Conservation (phyloP, 1,139 yeast genomes). For the Yamadazyma pseudoaaseri region DNA sequence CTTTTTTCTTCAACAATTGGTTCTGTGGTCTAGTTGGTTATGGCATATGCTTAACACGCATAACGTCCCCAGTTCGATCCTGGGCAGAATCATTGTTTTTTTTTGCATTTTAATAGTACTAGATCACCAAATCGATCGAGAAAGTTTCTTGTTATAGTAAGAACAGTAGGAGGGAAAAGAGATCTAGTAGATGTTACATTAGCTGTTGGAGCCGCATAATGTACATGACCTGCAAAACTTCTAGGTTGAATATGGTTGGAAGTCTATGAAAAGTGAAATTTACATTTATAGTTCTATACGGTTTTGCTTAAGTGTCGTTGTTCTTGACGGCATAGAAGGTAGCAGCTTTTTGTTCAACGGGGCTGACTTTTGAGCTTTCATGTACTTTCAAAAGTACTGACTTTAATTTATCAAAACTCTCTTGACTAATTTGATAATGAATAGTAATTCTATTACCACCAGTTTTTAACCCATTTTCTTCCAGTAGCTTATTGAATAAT, state of each 20-base stretch:
- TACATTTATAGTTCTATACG: no score
- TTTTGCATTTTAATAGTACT: slow-evolving; percentile 35
- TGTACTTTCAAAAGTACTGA: slow-evolving; percentile 57
- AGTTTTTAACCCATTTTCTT: slow-evolving; percentile 60
- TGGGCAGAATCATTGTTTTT: slow-evolving; percentile 82
- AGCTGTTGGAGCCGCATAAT: slow-evolving; percentile 69
- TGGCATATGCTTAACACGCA: slow-evolving; percentile 99
- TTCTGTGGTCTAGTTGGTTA: slow-evolving; percentile 93
- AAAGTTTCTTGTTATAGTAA: slow-evolving; percentile 73
- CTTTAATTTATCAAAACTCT: slow-evolving; percentile 66
- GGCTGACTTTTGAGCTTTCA: slow-evolving; percentile 38
- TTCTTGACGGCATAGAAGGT: slow-evolving; percentile 2
- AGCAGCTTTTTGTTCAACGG: slow-evolving; percentile 6
- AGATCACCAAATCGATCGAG: slow-evolving; percentile 64
- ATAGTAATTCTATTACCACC: slow-evolving; percentile 80
- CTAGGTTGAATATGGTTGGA: no score
- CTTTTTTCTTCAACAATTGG: no score
- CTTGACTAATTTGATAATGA: slow-evolving; percentile 74
- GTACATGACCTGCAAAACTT: slow-evolving; percentile 71
- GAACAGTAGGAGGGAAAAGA: slow-evolving; percentile 72
- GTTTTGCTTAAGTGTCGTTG: no score
- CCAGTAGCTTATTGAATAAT: slow-evolving; percentile 53
- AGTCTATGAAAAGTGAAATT: no score
- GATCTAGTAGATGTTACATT: slow-evolving; percentile 65
- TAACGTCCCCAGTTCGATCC: slow-evolving; percentile 99